These are phyloP conservation scores for Diaporthe australafricana DNA, from an alignment of 2,329 filamentous ascomycete genomes.

Conservation along the genomic window DNA sequence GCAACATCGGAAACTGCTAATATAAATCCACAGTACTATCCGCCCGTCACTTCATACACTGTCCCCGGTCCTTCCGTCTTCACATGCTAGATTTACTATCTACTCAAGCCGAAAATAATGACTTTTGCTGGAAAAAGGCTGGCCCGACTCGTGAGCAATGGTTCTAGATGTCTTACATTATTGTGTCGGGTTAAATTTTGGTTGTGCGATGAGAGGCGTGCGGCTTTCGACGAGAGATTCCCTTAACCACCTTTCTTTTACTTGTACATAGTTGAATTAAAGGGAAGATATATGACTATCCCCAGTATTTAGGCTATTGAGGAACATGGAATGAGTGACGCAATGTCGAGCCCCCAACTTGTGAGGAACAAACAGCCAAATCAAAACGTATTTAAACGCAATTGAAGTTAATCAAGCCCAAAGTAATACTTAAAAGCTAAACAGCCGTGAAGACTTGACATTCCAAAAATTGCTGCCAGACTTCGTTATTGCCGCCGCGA, in stretches of 20 bases:
- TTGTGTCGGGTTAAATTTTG: background rate
- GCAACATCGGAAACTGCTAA: background rate
- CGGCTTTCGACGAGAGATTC: background rate
- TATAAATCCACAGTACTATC: background rate
- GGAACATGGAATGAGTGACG: too few species aligned
- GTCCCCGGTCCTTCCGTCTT: background rate
- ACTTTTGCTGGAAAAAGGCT: background rate
- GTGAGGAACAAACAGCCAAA: too few species aligned
- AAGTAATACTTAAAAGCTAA: too few species aligned
- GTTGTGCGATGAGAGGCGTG: too few species aligned
- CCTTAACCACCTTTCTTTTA: background rate
- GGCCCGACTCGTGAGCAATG: background rate
- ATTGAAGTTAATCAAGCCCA: too few species aligned
- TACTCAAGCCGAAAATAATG: background rate
- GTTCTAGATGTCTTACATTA: background rate
- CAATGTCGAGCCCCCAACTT: too few species aligned
- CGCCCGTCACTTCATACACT: background rate
- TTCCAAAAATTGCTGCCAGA: too few species aligned
- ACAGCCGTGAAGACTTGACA: too few species aligned
- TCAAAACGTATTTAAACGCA: too few species aligned
- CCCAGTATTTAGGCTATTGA: too few species aligned
- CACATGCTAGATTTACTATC: background rate
- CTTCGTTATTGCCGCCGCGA: too few species aligned
- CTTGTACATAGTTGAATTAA: constrained; percentile 11
- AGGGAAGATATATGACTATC: too few species aligned